Base-by-base conservation (phyloP, 306 rosid species). In the Ochetophila trinervis region DNA sequence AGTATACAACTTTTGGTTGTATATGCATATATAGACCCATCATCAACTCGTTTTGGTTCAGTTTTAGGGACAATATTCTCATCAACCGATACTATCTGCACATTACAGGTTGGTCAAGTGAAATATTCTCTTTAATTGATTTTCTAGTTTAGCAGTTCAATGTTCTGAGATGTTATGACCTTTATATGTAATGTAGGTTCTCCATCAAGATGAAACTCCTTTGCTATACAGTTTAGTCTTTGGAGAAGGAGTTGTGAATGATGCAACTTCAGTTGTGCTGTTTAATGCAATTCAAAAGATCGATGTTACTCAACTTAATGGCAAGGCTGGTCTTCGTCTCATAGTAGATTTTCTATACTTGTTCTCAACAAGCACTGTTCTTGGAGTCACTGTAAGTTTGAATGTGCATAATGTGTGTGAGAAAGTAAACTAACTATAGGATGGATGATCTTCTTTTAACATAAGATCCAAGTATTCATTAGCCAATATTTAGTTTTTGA, bases 161-260 rank as follows among this genome's bases (percentile, higher is more conserved):
- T 53, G 55, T 34, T 58, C 36, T 32, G 20, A 48, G 59, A 55
- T 5, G 71, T 42, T 68, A 40, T 36, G n/a, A 70, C 65, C 21
- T 12, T 21, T 48, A 32, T 10, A 47, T 37, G 11, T 18, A 19
- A 63, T 81, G 77, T 66, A 92, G 98, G 91, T 89, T 73, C 95
- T 92, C 36, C 86, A 84, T 64, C 95, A 85, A 85, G 95, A 89
- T 32, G 95, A 87, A 72, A 92, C 98, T 60, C 95, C 95, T 57
- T 74, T 89, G 53, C 83, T 92, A 21, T 89, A 89, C 90, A 92
- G 95, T 84, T 73, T 92, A 62, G 95, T 92, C 32, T 92, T 92
- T 68, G 98, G 96, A 53, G 96, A 92, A 89, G 96, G 96, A 73
- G 96, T 85, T 23, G 95, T 89, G 67, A 92, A 92, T 62, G 98